Conservation (phyloP, 2,329 filamentous ascomycete species). For the Capronia coronata region DNA sequence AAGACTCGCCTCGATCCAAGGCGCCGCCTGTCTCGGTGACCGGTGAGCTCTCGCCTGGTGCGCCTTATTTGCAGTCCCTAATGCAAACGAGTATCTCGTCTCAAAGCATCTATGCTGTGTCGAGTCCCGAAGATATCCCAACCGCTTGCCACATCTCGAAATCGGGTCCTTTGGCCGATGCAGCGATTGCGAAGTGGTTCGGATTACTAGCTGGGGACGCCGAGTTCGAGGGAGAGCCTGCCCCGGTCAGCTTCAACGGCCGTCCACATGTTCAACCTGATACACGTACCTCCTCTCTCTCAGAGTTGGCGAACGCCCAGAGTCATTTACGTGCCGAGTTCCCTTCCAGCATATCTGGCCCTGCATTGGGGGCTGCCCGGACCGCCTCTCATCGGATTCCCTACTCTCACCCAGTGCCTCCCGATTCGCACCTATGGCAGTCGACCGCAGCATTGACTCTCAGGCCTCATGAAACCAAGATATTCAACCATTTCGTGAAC, state of each 20-base stretch:
- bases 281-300: background rate
- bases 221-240: background rate
- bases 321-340: background rate
- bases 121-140: background rate
- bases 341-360: background rate
- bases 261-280: background rate
- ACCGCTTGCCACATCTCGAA: background rate
- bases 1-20: background rate
- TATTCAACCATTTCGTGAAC: constrained; percentile 6
- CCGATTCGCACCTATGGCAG: constrained; percentile 4
- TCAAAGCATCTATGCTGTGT: background rate
- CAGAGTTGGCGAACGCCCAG: background rate
- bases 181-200: constrained; percentile 7
- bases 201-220: constrained; percentile 6
- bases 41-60: background rate
- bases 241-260: background rate
- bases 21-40: background rate
- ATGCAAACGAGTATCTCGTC: background rate
- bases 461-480: constrained; percentile 1
- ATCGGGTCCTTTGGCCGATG: background rate
- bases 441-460: background rate
- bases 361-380: background rate
- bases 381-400: background rate
- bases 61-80: background rate
- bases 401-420: background rate